Percentiles rank a stretch among this genome's conserved stretches.
Conservation (phyloP, 805 yeast genomes). For the Wickerhamiella shivajii region DNA sequence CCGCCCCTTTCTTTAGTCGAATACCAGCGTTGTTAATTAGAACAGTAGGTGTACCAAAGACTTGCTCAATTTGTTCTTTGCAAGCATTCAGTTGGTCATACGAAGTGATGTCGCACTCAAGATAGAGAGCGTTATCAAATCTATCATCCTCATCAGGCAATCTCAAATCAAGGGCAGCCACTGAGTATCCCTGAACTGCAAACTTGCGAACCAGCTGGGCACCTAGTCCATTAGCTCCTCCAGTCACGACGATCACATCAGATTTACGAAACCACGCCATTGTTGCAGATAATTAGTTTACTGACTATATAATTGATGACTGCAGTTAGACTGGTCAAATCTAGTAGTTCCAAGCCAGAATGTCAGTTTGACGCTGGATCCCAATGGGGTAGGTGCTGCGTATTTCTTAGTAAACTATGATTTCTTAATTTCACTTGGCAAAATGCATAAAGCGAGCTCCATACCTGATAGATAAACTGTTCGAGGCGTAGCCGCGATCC, state of each 20-base stretch:
- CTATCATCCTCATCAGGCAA: constrained; percentile 27
- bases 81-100: constrained; percentile 30
- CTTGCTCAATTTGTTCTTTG: constrained; percentile 29
- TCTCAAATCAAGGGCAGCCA: constrained; percentile 51
- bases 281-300: too few species aligned
- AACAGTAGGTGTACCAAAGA: constrained; percentile 47
- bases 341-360: too few species aligned
- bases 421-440: too few species aligned
- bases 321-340: too few species aligned
- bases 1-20: constrained; percentile 11
- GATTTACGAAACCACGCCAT: constrained; percentile 15
- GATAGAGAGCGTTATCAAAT: constrained; percentile 36
- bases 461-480: too few species aligned
- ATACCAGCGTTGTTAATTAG: constrained; percentile 82
- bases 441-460: too few species aligned
- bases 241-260: constrained; percentile 66
- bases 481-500: too few species aligned
- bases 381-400: too few species aligned
- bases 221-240: constrained; percentile 76
- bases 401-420: too few species aligned
- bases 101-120: constrained; percentile 56
- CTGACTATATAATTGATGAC: too few species aligned
- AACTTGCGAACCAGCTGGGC: constrained; percentile 40
- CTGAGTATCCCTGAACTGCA: constrained; percentile 30
- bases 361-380: too few species aligned